These are phyloP conservation scores for Raddia distichophylla DNA, from an alignment of 176 grass and related monocot genomes.

Conservation along the genomic window DNA sequence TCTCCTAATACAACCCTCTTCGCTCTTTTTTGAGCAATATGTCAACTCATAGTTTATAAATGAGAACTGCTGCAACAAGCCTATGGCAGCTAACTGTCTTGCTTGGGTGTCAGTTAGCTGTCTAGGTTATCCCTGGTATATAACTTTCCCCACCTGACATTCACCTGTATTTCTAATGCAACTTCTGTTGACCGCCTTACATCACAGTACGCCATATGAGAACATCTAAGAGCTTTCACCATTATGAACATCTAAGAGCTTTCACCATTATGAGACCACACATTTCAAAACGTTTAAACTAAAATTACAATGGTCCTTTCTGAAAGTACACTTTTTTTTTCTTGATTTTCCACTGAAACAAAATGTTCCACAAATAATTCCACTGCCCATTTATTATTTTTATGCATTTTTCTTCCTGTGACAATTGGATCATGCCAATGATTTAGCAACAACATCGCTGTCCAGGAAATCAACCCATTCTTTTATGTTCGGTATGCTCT, in stretches of 20 bases:
- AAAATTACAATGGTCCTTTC: not conserved
- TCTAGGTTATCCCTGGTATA: too few relatives aligned
- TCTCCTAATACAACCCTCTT: too few relatives aligned
- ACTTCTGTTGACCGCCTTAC: not conserved
- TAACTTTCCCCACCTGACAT: not conserved
- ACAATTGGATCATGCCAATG: not conserved
- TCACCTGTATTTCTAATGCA: constrained; percentile 3
- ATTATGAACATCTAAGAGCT: too few relatives aligned
- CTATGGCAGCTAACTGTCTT: too few relatives aligned
- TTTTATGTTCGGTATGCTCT: not conserved
- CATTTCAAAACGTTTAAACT: not conserved
- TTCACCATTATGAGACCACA: not conserved
- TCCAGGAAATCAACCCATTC: not conserved
- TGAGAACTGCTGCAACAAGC: too few relatives aligned
- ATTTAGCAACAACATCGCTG: not conserved
- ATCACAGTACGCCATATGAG: constrained; percentile 11
- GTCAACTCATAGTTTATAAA: too few relatives aligned
- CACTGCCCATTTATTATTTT: not conserved
- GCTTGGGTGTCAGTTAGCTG: too few relatives aligned
- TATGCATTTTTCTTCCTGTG: not conserved
- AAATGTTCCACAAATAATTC: not conserved
- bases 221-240: not conserved
- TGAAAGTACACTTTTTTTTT: not conserved
- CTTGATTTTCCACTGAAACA: not conserved
- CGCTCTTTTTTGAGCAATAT: too few relatives aligned